Evolutionary conservation across 2,329 filamentous ascomycete genomes (phyloP), one percentile per base, ranked within the genome.

Genomic region (Aspergillus sclerotialis): DNA sequence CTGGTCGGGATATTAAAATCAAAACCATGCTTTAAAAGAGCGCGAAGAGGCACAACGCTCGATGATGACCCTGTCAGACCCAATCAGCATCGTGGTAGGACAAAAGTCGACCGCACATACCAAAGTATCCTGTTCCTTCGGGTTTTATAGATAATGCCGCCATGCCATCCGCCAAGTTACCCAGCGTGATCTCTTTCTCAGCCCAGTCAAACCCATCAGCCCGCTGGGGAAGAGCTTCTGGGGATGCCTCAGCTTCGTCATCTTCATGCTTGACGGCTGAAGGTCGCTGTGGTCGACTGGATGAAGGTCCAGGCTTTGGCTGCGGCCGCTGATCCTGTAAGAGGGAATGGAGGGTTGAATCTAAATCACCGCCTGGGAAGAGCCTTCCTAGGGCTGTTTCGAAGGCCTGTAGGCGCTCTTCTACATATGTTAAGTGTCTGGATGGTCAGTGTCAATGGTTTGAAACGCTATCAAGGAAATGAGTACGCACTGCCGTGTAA

Each of bases 161-260:
- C 60, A 63, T 63, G 12, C 60, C 60, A 41, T 63, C 60, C 3
- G 59, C 59, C 33, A 63, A 35, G 40, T 62, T 58, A 11, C 59
- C 57, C 8, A 60, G 50, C 1, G 58, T 55, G 8, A 63, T 54
- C 35, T 60, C 56, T 32, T 60, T 61, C 36, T 63, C 57, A 5
- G 56, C 53, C 57, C 57, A 61, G 33, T 60, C 57, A 43, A 61
- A 61, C 21, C 53, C 57, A 45, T 59, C 60, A 7, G 59, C 58
- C 42, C 61, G 58, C 33, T 61, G 56, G 6, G 59, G 59, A 18
- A 62, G 41, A 29, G 59, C 53, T 73, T 77, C 46, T 56, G 67
- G 55, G 7, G 60, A 56, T 21, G 56, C 47, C 29, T 61, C 58
- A 8, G 53, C 48, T 18, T 52, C 50, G 32, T 60, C 57, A 19